phyloP scores from a whole-genome alignment of 176 grass and related monocot genomes.

The Canna indica region DNA sequence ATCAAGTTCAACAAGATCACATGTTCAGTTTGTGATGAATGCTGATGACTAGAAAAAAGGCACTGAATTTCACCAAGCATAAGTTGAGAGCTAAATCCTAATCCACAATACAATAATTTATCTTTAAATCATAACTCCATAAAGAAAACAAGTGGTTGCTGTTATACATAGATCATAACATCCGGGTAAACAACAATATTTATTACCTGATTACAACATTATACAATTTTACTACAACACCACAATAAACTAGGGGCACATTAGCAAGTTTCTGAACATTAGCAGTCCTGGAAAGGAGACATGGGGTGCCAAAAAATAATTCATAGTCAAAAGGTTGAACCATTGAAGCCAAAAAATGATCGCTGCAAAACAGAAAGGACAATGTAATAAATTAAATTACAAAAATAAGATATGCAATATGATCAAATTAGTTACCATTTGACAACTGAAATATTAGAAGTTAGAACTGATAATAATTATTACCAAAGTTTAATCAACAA shows the following conservation, averaged over 20 bases:
- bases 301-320: neutral
- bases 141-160: neutral
- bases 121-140: neutral
- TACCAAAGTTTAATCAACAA: no score
- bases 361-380: neutral
- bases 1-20: neutral
- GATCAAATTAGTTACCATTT: no score
- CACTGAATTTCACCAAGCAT: neutral
- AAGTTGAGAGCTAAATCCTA: neutral
- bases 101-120: neutral
- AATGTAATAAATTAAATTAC: neutral
- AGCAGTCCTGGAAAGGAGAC: neutral
- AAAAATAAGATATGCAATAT: neutral
- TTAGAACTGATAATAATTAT: no score
- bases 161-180: neutral
- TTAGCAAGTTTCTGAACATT: neutral
- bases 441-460: no score
- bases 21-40: neutral
- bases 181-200: neutral
- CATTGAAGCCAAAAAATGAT: slow-evolving; percentile 18
- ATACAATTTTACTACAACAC: neutral
- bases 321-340: slow-evolving; percentile 6
- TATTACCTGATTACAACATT: neutral
- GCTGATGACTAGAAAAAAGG: neutral
- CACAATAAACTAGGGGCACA: neutral